Evolutionary conservation across 139 green algal genomes (phyloP).

Genomic region (Chlamydomonas eustigma): DNA sequence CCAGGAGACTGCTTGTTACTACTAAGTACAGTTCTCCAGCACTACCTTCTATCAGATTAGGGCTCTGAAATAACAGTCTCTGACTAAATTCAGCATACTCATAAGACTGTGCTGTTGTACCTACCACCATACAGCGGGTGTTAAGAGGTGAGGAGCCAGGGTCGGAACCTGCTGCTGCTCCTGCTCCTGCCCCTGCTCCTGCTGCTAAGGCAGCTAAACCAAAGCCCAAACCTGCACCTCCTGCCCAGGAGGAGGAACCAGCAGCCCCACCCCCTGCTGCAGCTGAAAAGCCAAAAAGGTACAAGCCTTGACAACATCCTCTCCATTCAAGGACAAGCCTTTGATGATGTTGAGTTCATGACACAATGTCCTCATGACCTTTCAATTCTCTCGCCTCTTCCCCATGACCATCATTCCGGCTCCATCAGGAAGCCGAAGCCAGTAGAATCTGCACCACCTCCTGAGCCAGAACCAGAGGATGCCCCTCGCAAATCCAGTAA

Average conservation of each 20-base stretch:
- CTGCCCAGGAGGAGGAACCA: neutral
- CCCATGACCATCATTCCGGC: no score
- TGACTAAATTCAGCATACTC: no score
- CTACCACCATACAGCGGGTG: slow-evolving; percentile 1
- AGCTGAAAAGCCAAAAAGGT: slow-evolving; percentile 9
- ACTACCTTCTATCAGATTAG: no score
- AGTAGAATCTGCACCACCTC: neutral
- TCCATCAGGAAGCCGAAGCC: neutral
- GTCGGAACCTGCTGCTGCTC: neutral
- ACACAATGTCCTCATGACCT: no score
- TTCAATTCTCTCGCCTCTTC: no score
- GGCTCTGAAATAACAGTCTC: no score
- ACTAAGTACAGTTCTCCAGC: no score
- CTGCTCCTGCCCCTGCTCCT: neutral
- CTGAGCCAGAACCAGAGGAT: neutral
- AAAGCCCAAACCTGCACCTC: neutral
- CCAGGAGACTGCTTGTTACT: no score
- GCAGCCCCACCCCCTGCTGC: neutral
- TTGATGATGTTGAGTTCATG: no score
- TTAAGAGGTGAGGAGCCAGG: slow-evolving; percentile 12
- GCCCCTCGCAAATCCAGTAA: neutral
- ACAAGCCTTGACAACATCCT: no score
- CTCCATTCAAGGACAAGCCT: no score
- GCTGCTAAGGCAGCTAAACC: neutral
- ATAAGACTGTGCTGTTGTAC: neutral